Base-by-base conservation (phyloP, 1,284 basidiomycete species). In the Ustilago xerochloae region DNA sequence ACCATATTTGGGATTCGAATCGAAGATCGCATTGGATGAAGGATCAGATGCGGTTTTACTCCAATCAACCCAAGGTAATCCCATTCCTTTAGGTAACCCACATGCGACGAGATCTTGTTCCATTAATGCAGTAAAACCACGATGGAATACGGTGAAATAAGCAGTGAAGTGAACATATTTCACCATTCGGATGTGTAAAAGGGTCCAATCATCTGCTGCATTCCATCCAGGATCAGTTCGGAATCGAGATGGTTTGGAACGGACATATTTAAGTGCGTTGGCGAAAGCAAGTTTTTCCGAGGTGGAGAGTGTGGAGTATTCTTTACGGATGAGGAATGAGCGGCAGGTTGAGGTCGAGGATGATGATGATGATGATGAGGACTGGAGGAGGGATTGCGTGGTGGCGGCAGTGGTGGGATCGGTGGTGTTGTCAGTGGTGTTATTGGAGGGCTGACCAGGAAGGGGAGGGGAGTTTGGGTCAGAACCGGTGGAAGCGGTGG, bases 161-260 rank as follows among this genome's bases (percentile, higher is more conserved):
- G 70, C 70, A 0, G 64, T 73, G 33, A 67, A 73, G 30, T 73
- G 70, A 5, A 73, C 70, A 41, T 73, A 73, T 20, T 54, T 45
- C 12, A 73, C 43, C 70, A 73, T 73, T 0, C 61, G 70, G 13
- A 73, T 61, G 47, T 73, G 70, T 15, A 73, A n/a, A 0, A 73
- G 50, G 28, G 64, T 63, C 63, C 63, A 73, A 16, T 73, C 70
- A 26, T 73, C 70, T 3, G 33, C 51, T 0, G 55, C 60, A 22
- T 68, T 73, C 60, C 55, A 63, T 2, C 29, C 32, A 0, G 57
- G 33, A 9, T 45, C 45, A 4, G 61, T 46, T 2, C 30, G 30
- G 48, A 58, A 74, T 2, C 71, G 65, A 2, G 65, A 64, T 0
- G 71, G 71, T n/a, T 74, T 68, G n/a, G 33, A 4, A 20, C 59